A percentile compares a stretch with the other conserved stretches of the same genome.
phyloP scores from a whole-genome alignment of 192 early-diverging fungal genomes.

The Phycomyces blakesleeanus region DNA sequence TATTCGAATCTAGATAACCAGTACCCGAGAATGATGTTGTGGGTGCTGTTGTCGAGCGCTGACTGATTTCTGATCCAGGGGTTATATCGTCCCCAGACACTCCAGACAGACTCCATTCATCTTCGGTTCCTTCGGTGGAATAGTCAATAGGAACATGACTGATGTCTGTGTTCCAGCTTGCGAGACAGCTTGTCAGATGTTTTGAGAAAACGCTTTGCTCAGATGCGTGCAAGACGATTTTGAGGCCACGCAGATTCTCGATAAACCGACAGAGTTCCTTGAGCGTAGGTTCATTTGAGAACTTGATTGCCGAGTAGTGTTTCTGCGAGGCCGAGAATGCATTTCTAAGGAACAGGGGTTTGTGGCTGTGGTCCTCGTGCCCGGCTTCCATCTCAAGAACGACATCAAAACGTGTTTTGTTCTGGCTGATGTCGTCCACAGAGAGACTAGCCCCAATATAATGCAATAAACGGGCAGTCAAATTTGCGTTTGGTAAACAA shows the following conservation, averaged over 20 bases:
- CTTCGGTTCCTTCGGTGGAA: not conserved
- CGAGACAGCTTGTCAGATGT: conserved; percentile 48
- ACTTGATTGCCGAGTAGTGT: conserved; percentile 26
- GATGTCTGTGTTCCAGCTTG: conserved; percentile 48
- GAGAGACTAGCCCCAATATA: conserved; percentile 23
- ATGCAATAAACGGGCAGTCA: conserved; percentile 24
- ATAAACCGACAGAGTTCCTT: conserved; percentile 43
- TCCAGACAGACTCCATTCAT: not conserved
- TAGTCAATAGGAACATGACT: conserved; percentile 32
- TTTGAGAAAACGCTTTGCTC: conserved; percentile 52
- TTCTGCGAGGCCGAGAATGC: conserved; percentile 7
- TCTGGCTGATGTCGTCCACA: conserved; percentile 17
- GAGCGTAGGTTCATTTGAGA: conserved; percentile 52
- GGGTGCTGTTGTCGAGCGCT: too few species aligned
- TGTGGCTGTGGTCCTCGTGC: not conserved
- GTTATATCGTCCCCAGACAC: too few species aligned
- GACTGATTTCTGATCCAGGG: too few species aligned
- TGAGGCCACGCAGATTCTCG: conserved; percentile 38
- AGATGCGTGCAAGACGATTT: conserved; percentile 40
- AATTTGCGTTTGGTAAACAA: conserved; percentile 32
- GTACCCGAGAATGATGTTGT: too few species aligned
- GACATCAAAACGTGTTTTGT: conserved; percentile 22
- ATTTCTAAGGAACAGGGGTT: not conserved
- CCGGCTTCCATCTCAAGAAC: conserved; percentile 21
- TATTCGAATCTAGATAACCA: not conserved